Conservation (phyloP, 2,329 filamentous ascomycete genomes). For the Aspergillus ruber region DNA sequence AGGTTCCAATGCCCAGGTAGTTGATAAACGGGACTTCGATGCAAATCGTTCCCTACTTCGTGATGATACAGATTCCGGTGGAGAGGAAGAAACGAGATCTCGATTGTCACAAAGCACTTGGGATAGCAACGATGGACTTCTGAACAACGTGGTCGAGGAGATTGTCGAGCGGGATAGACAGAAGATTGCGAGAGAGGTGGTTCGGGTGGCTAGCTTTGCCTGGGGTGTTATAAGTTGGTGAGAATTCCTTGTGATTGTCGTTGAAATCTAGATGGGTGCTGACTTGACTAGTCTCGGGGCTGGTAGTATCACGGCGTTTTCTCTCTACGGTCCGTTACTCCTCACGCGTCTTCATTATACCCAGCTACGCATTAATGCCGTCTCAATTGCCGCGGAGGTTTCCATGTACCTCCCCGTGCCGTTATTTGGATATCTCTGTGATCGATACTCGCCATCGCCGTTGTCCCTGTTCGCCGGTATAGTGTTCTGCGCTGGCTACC, state of each 20-base stretch:
- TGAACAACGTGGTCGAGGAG: conserved; percentile 55
- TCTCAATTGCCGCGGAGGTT: conserved; percentile 79
- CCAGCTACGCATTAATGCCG: conserved; percentile 85
- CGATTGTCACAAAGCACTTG: conserved; percentile 12
- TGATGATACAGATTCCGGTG: conserved; percentile 13
- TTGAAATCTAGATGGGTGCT: neutral
- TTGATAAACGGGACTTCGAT: conserved; percentile 45
- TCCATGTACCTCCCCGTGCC: conserved; percentile 91
- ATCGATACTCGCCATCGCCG: conserved; percentile 74
- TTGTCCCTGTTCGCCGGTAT: conserved; percentile 66
- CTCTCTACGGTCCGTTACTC: conserved; percentile 85
- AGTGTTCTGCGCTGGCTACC: conserved; percentile 75
- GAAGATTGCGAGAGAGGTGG: conserved; percentile 47
- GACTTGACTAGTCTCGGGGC: conserved; percentile 58
- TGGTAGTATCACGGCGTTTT: conserved; percentile 88
- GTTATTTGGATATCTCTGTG: conserved; percentile 82
- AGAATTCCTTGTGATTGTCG: conserved; percentile 6
- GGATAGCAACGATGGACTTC: conserved; percentile 40
- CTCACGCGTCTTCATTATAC: conserved; percentile 80
- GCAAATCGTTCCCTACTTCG: conserved; percentile 30
- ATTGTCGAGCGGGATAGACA: conserved; percentile 53
- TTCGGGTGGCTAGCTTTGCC: conserved; percentile 51
- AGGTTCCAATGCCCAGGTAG: conserved; percentile 17
- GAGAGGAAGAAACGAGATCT: conserved; percentile 22
- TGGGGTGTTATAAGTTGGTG: conserved; percentile 57